These are phyloP conservation scores for Gossypium ekmanianum DNA, from an alignment of 345 rosid species.

Conservation along the genomic window DNA sequence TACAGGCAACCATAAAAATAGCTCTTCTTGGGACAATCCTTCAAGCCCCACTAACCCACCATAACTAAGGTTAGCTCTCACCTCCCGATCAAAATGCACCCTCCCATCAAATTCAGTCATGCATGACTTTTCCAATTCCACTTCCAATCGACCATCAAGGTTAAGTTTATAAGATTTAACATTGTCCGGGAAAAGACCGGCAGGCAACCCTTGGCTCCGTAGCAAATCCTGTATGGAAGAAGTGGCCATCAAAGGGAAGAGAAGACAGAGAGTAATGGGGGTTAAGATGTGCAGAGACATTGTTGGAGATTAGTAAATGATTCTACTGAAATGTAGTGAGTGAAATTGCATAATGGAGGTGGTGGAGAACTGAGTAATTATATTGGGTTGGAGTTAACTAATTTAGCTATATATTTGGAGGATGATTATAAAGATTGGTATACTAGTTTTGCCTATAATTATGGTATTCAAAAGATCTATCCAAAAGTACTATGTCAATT, in stretches of 20 bases:
- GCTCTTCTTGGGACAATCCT: constrained; percentile 78
- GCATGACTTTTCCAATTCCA: constrained; percentile 60
- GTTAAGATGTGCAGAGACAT: constrained; percentile 32
- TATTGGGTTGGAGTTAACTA: no score
- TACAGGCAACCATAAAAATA: constrained; percentile 82
- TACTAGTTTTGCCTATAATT: no score
- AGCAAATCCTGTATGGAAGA: constrained; percentile 57
- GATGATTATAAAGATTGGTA: no score
- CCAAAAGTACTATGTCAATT: neutral
- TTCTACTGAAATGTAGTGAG: no score
- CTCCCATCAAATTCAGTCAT: constrained; percentile 71
- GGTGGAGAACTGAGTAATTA: no score
- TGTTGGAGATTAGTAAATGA: neutral
- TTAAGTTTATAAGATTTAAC: constrained; percentile 55
- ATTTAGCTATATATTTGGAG: no score
- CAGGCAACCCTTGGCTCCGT: constrained; percentile 72
- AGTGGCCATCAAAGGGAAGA: constrained; percentile 25
- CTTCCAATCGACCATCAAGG: constrained; percentile 54
- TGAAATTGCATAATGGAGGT: no score
- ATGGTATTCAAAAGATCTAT: neutral
- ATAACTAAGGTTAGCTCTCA: constrained; percentile 74
- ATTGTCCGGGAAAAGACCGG: constrained; percentile 68
- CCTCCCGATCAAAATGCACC: constrained; percentile 60
- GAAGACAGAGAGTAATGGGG: constrained; percentile 18
- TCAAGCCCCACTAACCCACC: constrained; percentile 77